Evolutionary conservation across 2,329 filamentous ascomycete genomes (phyloP).

Genomic region (Kalmusia sp.): DNA sequence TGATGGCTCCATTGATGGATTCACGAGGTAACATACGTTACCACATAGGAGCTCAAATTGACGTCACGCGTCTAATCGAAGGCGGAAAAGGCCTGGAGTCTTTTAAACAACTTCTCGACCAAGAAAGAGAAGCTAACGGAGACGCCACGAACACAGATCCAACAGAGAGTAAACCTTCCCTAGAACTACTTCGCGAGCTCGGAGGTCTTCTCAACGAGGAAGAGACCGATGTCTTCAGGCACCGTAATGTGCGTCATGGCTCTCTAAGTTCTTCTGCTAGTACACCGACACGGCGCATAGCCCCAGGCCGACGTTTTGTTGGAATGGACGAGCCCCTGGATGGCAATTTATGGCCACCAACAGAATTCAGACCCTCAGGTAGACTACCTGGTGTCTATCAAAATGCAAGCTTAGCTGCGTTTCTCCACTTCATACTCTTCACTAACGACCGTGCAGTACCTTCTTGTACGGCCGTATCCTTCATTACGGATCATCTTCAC

Average conservation of each 20-base stretch:
- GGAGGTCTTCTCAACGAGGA: slow-evolving; percentile 44
- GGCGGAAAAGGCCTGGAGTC: slow-evolving; percentile 70
- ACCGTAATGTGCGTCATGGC: slow-evolving; percentile 63
- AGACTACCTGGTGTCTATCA: slow-evolving; percentile 62
- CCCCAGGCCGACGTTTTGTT: slow-evolving; percentile 33
- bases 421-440: not conserved
- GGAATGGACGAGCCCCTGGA: slow-evolving; percentile 47
- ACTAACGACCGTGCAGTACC: slow-evolving; percentile 43
- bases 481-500: slow-evolving; percentile 56
- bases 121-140: slow-evolving; percentile 23
- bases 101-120: slow-evolving; percentile 56
- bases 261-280: slow-evolving; percentile 58
- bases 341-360: slow-evolving; percentile 32
- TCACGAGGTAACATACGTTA: slow-evolving; percentile 69
- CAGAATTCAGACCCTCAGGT: slow-evolving; percentile 41
- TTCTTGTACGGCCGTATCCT: slow-evolving; percentile 54
- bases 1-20: slow-evolving; percentile 72
- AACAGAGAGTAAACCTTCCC: slow-evolving; percentile 21
- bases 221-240: slow-evolving; percentile 59
- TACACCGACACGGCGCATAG: slow-evolving; percentile 58
- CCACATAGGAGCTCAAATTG: slow-evolving; percentile 74
- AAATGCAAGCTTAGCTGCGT: slow-evolving; percentile 51
- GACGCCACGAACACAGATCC: slow-evolving; percentile 8
- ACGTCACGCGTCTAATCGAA: slow-evolving; percentile 71
- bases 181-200: slow-evolving; percentile 31